Conservation (phyloP, 208 protist genomes). For the Wallacemonas collosoma region DNA sequence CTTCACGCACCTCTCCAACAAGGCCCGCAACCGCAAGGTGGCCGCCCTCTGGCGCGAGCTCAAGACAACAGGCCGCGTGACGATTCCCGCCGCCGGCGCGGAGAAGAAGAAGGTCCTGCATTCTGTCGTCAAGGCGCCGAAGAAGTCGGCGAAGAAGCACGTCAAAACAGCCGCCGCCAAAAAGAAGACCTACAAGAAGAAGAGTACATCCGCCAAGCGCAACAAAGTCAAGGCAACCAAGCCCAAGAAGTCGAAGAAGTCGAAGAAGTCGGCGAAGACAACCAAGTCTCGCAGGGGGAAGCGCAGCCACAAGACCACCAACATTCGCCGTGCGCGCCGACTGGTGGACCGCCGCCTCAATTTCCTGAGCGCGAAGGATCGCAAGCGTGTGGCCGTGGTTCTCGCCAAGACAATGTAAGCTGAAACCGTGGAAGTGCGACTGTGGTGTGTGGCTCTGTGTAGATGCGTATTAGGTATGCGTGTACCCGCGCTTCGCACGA, state of each 20-base stretch:
- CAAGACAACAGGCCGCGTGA: constrained; percentile 41
- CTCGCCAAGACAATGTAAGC: not conserved
- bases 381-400: constrained; percentile 8
- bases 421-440: too few relatives aligned
- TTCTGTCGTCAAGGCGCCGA: constrained; percentile 24
- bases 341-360: constrained; percentile 3
- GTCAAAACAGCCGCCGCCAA: constrained; percentile 18
- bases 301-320: constrained; percentile 4
- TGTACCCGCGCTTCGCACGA: too few relatives aligned
- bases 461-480: too few relatives aligned
- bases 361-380: constrained; percentile 9
- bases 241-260: constrained; percentile 16
- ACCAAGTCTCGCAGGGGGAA: not conserved
- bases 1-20: constrained; percentile 57
- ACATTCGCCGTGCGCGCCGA: not conserved
- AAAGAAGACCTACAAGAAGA: constrained; percentile 15
- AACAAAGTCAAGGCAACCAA: constrained; percentile 13
- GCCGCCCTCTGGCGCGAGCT: constrained; percentile 65
- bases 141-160: constrained; percentile 22
- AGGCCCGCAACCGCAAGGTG: constrained; percentile 67
- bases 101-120: constrained; percentile 34
- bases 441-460: too few relatives aligned
- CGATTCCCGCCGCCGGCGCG: constrained; percentile 19
- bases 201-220: constrained; percentile 1
- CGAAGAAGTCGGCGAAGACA: not conserved